Evolutionary conservation across 345 rosid genomes (phyloP).

Genomic region (Acer yangbiense): DNA sequence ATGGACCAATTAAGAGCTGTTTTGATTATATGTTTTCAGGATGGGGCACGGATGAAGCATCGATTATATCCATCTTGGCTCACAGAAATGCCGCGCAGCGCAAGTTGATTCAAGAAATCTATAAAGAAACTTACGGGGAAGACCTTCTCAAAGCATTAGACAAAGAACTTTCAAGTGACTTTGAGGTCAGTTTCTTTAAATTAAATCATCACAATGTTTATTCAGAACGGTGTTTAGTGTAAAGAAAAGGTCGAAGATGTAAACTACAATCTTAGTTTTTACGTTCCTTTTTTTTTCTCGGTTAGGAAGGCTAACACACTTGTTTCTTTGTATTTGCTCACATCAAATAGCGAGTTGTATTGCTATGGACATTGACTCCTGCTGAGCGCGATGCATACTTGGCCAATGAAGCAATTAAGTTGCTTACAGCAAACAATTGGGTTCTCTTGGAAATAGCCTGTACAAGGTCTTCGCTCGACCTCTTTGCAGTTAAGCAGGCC

Average conservation of each 20-base stretch:
- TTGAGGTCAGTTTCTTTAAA: constrained; percentile 57
- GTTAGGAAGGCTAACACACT: neutral
- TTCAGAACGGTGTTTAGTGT: neutral
- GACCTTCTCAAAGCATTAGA: constrained; percentile 75
- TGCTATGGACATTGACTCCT: constrained; percentile 74
- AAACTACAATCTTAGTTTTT: neutral
- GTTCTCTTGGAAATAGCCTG: constrained; percentile 85
- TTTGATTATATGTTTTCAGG: constrained; percentile 45
- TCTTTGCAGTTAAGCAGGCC: constrained; percentile 66
- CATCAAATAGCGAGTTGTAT: constrained; percentile 52
- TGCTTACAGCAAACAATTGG: constrained; percentile 67
- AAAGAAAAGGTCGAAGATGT: neutral
- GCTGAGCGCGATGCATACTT: constrained; percentile 78
- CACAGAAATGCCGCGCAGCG: constrained; percentile 81
- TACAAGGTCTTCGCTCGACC: constrained; percentile 61
- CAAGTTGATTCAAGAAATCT: constrained; percentile 52
- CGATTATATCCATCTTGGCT: constrained; percentile 80
- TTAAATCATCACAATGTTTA: neutral
- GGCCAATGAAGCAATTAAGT: constrained; percentile 77
- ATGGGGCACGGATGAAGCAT: constrained; percentile 86
- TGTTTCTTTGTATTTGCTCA: constrained; percentile 17
- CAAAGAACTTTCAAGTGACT: constrained; percentile 82
- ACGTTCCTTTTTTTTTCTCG: neutral
- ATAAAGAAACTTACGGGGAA: constrained; percentile 66
- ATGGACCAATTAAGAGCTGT: neutral